Evolutionary conservation across 306 rosid genomes (phyloP).

Genomic region (Alnus glutinosa): DNA sequence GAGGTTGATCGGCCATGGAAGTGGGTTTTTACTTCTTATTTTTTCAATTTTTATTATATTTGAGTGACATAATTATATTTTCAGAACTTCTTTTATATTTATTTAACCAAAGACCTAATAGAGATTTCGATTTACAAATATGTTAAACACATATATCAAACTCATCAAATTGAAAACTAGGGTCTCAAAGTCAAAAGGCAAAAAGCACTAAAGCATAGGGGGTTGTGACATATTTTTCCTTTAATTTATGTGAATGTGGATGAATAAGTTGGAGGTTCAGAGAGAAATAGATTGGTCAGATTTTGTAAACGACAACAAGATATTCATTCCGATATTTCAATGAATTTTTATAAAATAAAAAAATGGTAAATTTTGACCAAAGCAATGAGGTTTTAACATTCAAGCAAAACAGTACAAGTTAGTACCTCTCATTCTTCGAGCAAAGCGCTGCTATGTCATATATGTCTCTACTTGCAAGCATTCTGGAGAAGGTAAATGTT

Average conservation of each 20-base stretch:
- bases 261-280: background rate
- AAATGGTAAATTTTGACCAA: background rate
- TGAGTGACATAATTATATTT: no score
- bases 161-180: no score
- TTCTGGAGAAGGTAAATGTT: constrained; percentile 41
- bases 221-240: background rate
- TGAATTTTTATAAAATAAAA: background rate
- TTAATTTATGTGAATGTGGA: no score
- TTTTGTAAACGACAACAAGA: background rate
- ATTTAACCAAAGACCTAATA: no score
- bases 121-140: no score
- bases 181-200: background rate
- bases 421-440: constrained; percentile 69
- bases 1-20: no score
- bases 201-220: no score
- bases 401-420: constrained; percentile 10
- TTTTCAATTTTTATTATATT: no score
- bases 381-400: constrained; percentile 2
- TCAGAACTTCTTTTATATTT: no score
- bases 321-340: background rate
- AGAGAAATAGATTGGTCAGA: background rate
- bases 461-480: constrained; percentile 57
- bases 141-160: no score
- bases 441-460: constrained; percentile 65
- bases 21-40: no score